Evolutionary conservation across 305 asterid genomes (phyloP).

Genomic region (Fraxinus nigra): DNA sequence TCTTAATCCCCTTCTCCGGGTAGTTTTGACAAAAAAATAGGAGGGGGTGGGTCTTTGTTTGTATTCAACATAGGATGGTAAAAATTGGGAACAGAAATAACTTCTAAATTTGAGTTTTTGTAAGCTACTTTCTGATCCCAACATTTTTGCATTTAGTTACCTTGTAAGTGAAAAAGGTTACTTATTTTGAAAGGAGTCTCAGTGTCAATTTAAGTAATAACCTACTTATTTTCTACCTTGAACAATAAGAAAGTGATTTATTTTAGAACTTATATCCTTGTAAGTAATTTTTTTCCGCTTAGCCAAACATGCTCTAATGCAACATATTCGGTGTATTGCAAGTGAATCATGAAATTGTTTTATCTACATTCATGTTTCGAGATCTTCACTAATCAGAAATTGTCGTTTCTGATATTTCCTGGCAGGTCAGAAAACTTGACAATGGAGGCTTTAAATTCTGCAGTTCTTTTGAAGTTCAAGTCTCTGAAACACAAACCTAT

Average conservation of each 20-base stretch:
- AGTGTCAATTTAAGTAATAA: neutral
- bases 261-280: neutral
- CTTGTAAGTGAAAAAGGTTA: neutral
- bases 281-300: neutral
- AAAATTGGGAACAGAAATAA: neutral
- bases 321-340: neutral
- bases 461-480: conserved; percentile 51
- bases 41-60: neutral
- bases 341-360: neutral
- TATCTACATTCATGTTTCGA: neutral
- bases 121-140: neutral
- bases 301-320: neutral
- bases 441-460: conserved; percentile 57
- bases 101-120: neutral
- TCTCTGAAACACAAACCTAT: conserved; percentile 63
- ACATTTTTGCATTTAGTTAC: neutral
- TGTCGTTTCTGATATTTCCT: neutral
- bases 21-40: neutral
- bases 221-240: neutral
- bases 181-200: neutral
- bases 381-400: neutral
- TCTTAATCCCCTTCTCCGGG: neutral
- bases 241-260: neutral
- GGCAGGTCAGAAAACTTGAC: conserved; percentile 80
- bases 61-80: neutral